Base-by-base conservation (phyloP, 1,284 basidiomycete species). In the Cutaneotrichosporon mucoides region DNA sequence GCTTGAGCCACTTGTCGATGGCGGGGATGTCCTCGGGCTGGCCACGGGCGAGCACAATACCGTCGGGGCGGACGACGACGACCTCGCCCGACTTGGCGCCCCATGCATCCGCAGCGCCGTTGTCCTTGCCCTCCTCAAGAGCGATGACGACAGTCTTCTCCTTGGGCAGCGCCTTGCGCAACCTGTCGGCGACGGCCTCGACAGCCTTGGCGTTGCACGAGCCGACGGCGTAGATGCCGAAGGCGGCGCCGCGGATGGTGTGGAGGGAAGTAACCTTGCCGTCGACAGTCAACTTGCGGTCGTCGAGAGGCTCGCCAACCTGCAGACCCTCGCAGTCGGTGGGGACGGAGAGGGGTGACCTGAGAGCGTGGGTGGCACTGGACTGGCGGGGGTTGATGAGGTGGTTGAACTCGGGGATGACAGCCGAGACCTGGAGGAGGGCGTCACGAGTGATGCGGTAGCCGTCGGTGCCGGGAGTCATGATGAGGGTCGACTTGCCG, bases 341-440 rank as follows among this genome's bases (percentile, higher is more conserved):
- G 1, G 49, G 33, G 11, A 64, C 55, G 6, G 62, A 54, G 38
- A 64, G 53, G 0, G 62, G 59, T 11, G 62, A 64, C 16, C 62
- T 53, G 4, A 61, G 56, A 5, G 62, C 62, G 51, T 64, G 59
- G 10, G 56, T 59, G 9, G 62, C 59, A 8, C 49, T 54, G n/a
- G 59, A 61, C 59, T 64, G 62, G 34, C 62, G 62, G 2, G 62
- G 62, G 54, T 64, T 56, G 56, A 64, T 64, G 16, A 64, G 62
- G 57, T 64, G 62, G 54, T 45, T 56, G 46, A 58, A 64, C 56
- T 61, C 59, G 45, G 62, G 62, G 33, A 64, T 35, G 5, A 53
- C 62, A 10, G 46, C 51, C 2, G 59, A 45, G 24, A 64, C 57
- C 34, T 59, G 51, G 13, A 64, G 55, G 11, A 64, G 57, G 13